Conservation (phyloP, 1,139 yeast genomes). For the Pichia sp. region DNA sequence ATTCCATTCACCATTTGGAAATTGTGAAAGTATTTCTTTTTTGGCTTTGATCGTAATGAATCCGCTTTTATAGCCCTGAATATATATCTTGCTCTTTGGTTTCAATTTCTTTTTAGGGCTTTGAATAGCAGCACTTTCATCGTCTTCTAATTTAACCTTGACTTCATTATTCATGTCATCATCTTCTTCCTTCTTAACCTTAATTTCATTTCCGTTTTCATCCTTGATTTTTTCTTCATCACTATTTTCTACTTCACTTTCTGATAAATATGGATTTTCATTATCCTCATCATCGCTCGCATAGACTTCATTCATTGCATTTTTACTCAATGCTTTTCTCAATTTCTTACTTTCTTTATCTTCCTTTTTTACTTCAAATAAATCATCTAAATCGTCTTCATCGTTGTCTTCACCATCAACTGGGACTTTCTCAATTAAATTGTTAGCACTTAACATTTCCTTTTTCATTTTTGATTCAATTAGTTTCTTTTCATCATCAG, state of each 20-base stretch:
- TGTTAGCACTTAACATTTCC: slow-evolving; percentile 84
- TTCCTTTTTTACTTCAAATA: slow-evolving; percentile 67
- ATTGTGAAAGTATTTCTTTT: slow-evolving; percentile 50
- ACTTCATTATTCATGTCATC: slow-evolving; percentile 7
- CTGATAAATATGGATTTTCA: slow-evolving; percentile 70
- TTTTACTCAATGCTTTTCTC: slow-evolving; percentile 73
- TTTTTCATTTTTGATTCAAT: slow-evolving; percentile 82
- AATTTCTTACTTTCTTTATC: slow-evolving; percentile 89
- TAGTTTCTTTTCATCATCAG: slow-evolving; percentile 81
- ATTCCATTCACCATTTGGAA: slow-evolving; percentile 82
- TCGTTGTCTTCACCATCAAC: slow-evolving; percentile 30
- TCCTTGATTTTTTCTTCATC: slow-evolving; percentile 35
- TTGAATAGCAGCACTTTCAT: slow-evolving; percentile 1
- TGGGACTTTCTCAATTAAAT: slow-evolving; percentile 53
- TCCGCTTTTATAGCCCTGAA: slow-evolving; percentile 53
- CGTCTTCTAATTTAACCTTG: slow-evolving; percentile 3
- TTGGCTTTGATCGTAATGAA: slow-evolving; percentile 63
- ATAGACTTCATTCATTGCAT: slow-evolving; percentile 84
- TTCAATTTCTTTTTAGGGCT: slow-evolving; percentile 12
- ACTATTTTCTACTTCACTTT: slow-evolving; percentile 59
- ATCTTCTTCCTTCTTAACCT: slow-evolving; percentile 11
- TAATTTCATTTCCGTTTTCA: slow-evolving; percentile 33
- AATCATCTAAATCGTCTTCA: slow-evolving; percentile 57
- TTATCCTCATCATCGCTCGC: slow-evolving; percentile 83
- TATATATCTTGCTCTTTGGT: slow-evolving; percentile 31